These are phyloP conservation scores for Plasmodium knowlesi DNA, from an alignment of 169 alveolate genomes.

Conservation along the genomic window DNA sequence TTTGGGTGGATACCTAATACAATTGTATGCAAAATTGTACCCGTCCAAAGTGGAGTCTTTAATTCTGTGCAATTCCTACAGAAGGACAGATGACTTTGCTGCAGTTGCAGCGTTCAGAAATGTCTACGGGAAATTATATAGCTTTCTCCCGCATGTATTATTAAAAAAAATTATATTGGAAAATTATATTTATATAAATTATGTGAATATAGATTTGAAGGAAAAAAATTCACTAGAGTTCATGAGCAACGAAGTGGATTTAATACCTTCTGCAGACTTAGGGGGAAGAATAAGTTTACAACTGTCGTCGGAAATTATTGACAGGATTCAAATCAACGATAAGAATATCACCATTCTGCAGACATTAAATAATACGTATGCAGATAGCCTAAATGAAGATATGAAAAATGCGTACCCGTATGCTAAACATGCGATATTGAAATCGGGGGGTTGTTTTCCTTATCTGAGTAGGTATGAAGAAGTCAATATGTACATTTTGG, in stretches of 20 bases:
- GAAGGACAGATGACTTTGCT: conserved; percentile 84
- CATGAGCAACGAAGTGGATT: conserved; percentile 85
- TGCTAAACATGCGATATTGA: conserved; percentile 80
- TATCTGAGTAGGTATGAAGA: conserved; percentile 83
- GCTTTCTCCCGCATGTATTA: conserved; percentile 82
- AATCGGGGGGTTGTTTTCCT: conserved; percentile 83
- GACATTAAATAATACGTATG: conserved; percentile 78
- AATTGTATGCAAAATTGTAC: conserved; percentile 80
- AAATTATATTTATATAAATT: conserved; percentile 75
- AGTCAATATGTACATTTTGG: conserved; percentile 78
- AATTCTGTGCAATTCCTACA: conserved; percentile 81
- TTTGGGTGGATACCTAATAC: conserved; percentile 84
- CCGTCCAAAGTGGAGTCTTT: conserved; percentile 78
- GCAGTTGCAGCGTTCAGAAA: conserved; percentile 79
- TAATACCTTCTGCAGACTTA: conserved; percentile 79
- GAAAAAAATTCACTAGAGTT: conserved; percentile 84
- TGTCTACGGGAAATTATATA: conserved; percentile 78
- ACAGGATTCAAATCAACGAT: conserved; percentile 28
- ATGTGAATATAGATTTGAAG: conserved; percentile 61
- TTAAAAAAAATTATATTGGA: conserved; percentile 79
- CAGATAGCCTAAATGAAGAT: conserved; percentile 54
- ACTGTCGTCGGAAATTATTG: conserved; percentile 77
- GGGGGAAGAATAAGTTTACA: conserved; percentile 85
- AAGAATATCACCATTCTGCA: conserved; percentile 76
- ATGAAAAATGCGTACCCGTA: conserved; percentile 76